Evolutionary conservation across 2,329 filamentous ascomycete species (phyloP).

Genomic region (Onygenales sp.): DNA sequence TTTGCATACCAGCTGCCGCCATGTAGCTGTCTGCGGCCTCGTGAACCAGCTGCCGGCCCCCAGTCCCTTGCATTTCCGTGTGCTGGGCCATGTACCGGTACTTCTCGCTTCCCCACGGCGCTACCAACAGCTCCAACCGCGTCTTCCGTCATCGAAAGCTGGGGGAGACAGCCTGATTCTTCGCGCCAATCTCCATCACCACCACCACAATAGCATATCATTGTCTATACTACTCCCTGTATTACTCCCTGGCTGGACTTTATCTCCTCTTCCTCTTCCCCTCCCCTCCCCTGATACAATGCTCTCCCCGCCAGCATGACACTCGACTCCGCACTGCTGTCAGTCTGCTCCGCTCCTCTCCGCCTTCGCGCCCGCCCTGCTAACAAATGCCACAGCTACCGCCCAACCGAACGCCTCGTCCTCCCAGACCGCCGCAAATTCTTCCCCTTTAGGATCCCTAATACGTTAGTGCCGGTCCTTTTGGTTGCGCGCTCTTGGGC

Average conservation of each 20-base stretch:
- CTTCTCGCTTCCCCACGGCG: not conserved
- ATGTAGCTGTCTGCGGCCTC: too few species aligned
- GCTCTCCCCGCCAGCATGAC: slow-evolving; percentile 27
- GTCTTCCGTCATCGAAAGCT: slow-evolving; percentile 5
- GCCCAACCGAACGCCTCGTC: slow-evolving; percentile 57
- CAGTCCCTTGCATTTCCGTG: not conserved
- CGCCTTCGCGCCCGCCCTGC: slow-evolving; percentile 6
- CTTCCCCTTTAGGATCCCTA: slow-evolving; percentile 57
- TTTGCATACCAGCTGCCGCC: too few species aligned
- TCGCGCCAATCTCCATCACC: not conserved
- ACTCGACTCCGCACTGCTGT: slow-evolving; percentile 31
- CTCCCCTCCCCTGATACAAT: not conserved
- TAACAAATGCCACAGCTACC: slow-evolving; percentile 40
- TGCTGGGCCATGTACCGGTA: not conserved
- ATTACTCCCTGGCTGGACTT: not conserved
- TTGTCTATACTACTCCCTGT: not conserved
- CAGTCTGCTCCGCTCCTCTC: slow-evolving; percentile 9
- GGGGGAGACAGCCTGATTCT: not conserved
- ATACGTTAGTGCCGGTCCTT: slow-evolving; percentile 43
- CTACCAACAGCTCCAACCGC: not conserved
- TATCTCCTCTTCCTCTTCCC: slow-evolving; percentile 4
- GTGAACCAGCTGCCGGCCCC: too few species aligned
- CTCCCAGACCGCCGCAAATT: slow-evolving; percentile 53
- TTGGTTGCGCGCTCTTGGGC: not conserved
- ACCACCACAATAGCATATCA: not conserved